phyloP scores from a whole-genome alignment of 2,329 filamentous ascomycete genomes.

The Chrysoporthe puriensis region DNA sequence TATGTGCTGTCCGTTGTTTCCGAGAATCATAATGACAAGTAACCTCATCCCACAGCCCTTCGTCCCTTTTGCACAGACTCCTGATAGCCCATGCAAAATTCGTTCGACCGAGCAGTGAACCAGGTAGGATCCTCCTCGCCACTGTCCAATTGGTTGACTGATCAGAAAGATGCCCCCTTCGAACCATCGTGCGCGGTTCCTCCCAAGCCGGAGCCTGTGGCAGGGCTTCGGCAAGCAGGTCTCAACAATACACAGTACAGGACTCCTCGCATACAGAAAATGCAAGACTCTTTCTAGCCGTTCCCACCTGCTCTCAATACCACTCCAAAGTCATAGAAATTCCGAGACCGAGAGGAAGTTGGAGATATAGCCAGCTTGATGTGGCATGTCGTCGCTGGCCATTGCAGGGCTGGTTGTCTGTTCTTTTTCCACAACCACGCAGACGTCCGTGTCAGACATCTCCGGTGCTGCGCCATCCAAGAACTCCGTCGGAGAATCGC shows the following conservation, averaged over 20 bases:
- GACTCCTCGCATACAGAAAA: slow-evolving; percentile 25
- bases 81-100: slow-evolving; percentile 10
- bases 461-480: slow-evolving; percentile 5
- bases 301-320: slow-evolving; percentile 10
- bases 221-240: background rate
- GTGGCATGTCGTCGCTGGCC: background rate
- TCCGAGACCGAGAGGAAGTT: slow-evolving; percentile 12
- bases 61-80: background rate
- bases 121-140: background rate
- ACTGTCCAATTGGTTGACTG: background rate
- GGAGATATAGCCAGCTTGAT: background rate
- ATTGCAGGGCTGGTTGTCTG: background rate
- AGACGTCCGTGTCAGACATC: background rate
- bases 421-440: background rate
- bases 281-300: slow-evolving; percentile 10
- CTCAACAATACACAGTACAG: slow-evolving; percentile 16
- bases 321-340: slow-evolving; percentile 20
- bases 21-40: slow-evolving; percentile 28
- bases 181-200: slow-evolving; percentile 6
- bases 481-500: background rate
- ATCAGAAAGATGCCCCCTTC: background rate
- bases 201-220: slow-evolving; percentile 2
- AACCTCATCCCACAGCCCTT: slow-evolving; percentile 8
- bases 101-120: background rate
- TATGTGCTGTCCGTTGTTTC: slow-evolving; percentile 29